Percentiles rank a stretch among this genome's conserved stretches.
phyloP scores from a whole-genome alignment of 225 moss, liverwort and hornwort genomes.

The Straminergon stramineum region DNA sequence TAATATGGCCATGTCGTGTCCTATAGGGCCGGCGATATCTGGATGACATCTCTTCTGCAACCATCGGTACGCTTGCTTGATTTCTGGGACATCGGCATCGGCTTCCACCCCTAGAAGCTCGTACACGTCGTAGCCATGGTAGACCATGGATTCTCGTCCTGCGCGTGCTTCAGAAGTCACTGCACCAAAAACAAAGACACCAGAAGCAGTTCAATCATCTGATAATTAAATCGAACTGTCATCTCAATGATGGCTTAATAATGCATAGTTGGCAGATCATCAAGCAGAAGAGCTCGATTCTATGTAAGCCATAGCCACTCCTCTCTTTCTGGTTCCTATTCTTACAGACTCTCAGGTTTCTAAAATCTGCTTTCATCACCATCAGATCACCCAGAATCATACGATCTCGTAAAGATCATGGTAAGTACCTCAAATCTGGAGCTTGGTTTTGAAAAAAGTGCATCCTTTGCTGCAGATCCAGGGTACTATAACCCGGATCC shows the following conservation, averaged over 20 bases:
- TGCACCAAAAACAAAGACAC: background rate
- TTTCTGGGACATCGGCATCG: slow-evolving; percentile 39
- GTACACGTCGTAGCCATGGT: slow-evolving; percentile 75
- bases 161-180: slow-evolving; percentile 19
- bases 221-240: background rate
- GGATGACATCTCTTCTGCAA: slow-evolving; percentile 92
- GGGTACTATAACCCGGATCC: background rate
- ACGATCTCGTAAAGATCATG: background rate
- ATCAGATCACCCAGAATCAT: background rate
- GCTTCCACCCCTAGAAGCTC: slow-evolving; percentile 81
- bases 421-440: background rate
- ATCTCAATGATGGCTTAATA: background rate
- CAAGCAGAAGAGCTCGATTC: background rate
- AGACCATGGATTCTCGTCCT: slow-evolving; percentile 12
- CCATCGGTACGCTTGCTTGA: slow-evolving; percentile 90
- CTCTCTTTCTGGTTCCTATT: background rate
- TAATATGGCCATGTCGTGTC: slow-evolving; percentile 97
- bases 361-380: background rate
- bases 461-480: background rate
- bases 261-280: background rate
- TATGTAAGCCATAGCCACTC: background rate
- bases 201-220: background rate
- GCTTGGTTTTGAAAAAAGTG: background rate
- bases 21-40: slow-evolving; percentile 68
- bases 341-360: background rate